Conservation (phyloP, 1,139 yeast species). For the Hansenula anomala region DNA sequence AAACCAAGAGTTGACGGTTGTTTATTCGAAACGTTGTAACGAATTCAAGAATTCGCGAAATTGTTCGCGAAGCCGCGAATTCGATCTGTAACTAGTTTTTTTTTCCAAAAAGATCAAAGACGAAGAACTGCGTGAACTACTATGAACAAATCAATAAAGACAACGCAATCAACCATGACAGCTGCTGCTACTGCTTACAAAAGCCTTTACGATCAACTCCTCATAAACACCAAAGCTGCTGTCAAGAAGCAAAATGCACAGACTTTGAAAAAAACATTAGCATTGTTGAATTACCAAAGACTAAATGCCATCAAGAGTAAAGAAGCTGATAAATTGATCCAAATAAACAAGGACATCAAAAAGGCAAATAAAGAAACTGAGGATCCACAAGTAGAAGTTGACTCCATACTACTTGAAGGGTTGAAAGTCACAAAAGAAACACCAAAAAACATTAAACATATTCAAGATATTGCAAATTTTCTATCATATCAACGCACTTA, state of each 20-base stretch:
- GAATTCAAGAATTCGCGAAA: too few species aligned
- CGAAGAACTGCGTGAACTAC: too few species aligned
- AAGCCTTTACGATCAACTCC: slow-evolving; percentile 39
- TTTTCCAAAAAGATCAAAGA: too few species aligned
- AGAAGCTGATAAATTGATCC: slow-evolving; percentile 20
- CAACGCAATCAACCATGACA: background rate
- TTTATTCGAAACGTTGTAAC: too few species aligned
- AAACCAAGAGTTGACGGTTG: too few species aligned
- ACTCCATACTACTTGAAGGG: slow-evolving; percentile 8
- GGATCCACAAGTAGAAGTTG: slow-evolving; percentile 18
- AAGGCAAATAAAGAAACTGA: slow-evolving; percentile 25
- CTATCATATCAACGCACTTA: slow-evolving; percentile 72
- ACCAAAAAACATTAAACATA: slow-evolving; percentile 19
- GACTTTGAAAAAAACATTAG: slow-evolving; percentile 44
- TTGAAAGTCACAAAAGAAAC: slow-evolving; percentile 12
- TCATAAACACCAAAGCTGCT: slow-evolving; percentile 38
- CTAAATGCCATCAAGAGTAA: slow-evolving; percentile 35
- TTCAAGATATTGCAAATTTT: slow-evolving; percentile 40
- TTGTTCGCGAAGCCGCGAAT: too few species aligned
- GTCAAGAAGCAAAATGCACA: slow-evolving; percentile 39
- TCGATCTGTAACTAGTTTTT: too few species aligned
- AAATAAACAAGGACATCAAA: slow-evolving; percentile 30
- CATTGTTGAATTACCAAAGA: slow-evolving; percentile 50
- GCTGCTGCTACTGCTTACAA: slow-evolving; percentile 17
- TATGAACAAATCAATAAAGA: too few species aligned